Conservation (phyloP, 2,329 filamentous ascomycete genomes). For the Thermothelomyces thermophilus region DNA sequence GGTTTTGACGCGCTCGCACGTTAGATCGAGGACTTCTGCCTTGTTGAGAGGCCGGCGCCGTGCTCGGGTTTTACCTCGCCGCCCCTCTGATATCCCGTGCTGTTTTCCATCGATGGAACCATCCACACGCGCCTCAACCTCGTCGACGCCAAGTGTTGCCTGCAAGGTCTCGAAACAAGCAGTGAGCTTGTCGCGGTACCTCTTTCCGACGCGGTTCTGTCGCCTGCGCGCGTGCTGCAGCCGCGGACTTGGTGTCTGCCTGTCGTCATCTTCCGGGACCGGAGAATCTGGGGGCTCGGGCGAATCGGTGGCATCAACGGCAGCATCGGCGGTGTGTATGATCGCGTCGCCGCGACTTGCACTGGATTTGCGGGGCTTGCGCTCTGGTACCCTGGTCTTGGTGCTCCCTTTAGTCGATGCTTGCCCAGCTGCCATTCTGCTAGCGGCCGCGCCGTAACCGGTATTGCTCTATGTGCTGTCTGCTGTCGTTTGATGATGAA, state of each 20-base stretch:
- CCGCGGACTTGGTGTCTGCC: neutral
- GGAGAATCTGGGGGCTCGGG: too few species aligned
- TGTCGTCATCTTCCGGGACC: neutral
- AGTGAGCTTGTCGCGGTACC: constrained; percentile 21
- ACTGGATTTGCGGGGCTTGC: too few species aligned
- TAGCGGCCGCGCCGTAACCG: too few species aligned
- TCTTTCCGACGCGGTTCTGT: constrained; percentile 22
- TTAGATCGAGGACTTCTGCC: constrained; percentile 18
- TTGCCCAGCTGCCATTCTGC: too few species aligned
- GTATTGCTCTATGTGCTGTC: too few species aligned
- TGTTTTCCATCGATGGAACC: neutral
- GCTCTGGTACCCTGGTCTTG: too few species aligned
- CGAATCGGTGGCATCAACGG: too few species aligned
- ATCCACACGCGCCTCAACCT: neutral
- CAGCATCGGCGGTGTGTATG: too few species aligned
- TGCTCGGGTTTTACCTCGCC: neutral
- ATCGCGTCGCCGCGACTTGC: too few species aligned
- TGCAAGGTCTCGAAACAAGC: constrained; percentile 18
- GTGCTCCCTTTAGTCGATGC: too few species aligned
- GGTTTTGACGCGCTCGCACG: constrained; percentile 11
- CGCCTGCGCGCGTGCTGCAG: neutral
- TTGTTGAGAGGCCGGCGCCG: constrained; percentile 17
- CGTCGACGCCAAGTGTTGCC: constrained; percentile 5
- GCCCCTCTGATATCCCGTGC: neutral
- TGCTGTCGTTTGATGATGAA: too few species aligned